Evolutionary conservation across 345 rosid species (phyloP).

Genomic region (Ceriops tagal): DNA sequence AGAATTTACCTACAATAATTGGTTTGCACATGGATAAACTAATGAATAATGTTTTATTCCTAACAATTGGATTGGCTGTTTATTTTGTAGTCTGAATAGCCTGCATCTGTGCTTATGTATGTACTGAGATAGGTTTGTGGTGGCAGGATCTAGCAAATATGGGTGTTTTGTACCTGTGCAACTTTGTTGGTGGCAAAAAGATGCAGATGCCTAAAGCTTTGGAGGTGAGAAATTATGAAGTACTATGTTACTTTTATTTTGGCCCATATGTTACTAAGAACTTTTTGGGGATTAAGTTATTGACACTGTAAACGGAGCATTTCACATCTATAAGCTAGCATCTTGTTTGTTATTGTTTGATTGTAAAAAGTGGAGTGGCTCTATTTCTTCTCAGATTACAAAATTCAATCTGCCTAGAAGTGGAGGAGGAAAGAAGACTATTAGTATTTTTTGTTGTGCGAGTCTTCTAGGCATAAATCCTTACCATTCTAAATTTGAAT

Average conservation of each 20-base stretch:
- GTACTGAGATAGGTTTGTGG: constrained; percentile 3
- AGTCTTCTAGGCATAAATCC: too few relatives aligned
- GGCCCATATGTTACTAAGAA: not conserved
- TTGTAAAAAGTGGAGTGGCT: not conserved
- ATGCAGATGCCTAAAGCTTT: constrained; percentile 28
- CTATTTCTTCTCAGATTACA: not conserved
- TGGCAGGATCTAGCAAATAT: constrained; percentile 33
- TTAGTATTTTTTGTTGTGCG: too few relatives aligned
- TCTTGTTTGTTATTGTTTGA: too few relatives aligned
- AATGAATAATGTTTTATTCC: not conserved
- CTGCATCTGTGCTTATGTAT: not conserved
- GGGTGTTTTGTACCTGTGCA: constrained; percentile 31
- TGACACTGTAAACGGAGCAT: not conserved
- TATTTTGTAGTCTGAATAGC: not conserved
- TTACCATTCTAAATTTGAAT: too few relatives aligned
- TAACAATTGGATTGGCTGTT: not conserved
- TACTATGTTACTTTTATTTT: not conserved
- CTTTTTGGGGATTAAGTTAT: not conserved
- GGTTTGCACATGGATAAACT: not conserved
- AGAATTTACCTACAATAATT: not conserved
- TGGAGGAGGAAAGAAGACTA: not conserved
- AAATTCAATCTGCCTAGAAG: not conserved
- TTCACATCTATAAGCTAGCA: not conserved
- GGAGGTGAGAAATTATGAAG: constrained; percentile 19
- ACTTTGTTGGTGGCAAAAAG: constrained; percentile 23